phyloP scores from a whole-genome alignment of 176 grass and related monocot genomes.

The Lolium rigidum region DNA sequence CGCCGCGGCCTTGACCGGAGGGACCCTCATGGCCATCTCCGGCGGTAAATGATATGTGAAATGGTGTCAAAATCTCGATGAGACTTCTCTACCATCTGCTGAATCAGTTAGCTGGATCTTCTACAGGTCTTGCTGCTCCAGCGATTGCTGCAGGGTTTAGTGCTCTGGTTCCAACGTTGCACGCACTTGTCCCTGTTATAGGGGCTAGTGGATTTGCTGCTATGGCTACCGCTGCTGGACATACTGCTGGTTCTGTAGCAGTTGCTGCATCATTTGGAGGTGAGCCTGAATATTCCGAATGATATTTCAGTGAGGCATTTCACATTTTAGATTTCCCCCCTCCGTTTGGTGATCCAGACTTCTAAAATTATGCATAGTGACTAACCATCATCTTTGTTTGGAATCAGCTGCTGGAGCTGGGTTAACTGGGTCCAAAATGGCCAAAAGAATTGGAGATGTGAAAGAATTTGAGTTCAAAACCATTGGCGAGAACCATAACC shows the following conservation, averaged over 20 bases:
- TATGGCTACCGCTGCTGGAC: constrained; percentile 85
- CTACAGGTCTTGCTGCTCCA: constrained; percentile 91
- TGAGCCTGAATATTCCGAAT: background rate
- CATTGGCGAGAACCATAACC: constrained; percentile 86
- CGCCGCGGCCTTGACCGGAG: constrained; percentile 93
- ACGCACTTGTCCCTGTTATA: constrained; percentile 79
- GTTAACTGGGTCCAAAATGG: constrained; percentile 94
- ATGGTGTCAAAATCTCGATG: background rate
- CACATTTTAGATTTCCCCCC: background rate
- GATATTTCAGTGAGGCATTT: background rate
- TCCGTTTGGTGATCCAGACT: constrained; percentile 26
- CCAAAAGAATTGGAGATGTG: constrained; percentile 76
- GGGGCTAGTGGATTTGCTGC: constrained; percentile 97
- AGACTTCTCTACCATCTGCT: background rate
- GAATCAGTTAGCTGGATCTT: background rate
- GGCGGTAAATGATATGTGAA: constrained; percentile 61
- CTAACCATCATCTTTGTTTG: constrained; percentile 45
- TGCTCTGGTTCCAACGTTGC: constrained; percentile 86
- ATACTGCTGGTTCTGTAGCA: constrained; percentile 83
- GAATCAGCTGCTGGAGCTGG: constrained; percentile 97
- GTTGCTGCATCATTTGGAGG: constrained; percentile 99
- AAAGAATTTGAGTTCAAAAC: constrained; percentile 96
- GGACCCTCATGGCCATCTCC: constrained; percentile 88
- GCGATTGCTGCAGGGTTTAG: constrained; percentile 92
- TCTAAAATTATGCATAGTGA: background rate